Conservation (phyloP, 2,329 filamentous ascomycete species). For the Berkeleyomyces rouxiae region DNA sequence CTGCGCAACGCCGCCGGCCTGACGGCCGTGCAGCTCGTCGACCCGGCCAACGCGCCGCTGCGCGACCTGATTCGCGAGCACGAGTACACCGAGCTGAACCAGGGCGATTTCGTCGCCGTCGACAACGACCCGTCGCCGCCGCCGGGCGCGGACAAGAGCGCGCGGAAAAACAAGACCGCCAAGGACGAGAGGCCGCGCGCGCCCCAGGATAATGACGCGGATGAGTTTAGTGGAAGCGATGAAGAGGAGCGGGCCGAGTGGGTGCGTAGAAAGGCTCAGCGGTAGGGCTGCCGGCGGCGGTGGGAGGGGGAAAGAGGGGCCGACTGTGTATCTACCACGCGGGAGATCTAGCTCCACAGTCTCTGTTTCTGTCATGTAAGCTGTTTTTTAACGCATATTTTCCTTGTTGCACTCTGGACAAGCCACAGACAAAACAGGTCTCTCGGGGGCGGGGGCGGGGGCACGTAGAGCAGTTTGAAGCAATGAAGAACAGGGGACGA, state of each 20-base stretch:
- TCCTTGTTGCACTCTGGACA: no score
- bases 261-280: constrained; percentile 31
- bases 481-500: neutral
- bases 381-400: no score
- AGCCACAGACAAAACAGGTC: no score
- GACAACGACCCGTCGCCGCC: constrained; percentile 15
- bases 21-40: constrained; percentile 54
- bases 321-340: neutral
- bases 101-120: constrained; percentile 37
- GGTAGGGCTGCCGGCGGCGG: neutral
- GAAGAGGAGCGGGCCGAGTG: constrained; percentile 47
- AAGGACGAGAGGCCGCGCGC: constrained; percentile 14
- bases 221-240: constrained; percentile 47
- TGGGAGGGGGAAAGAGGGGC: neutral
- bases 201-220: constrained; percentile 26
- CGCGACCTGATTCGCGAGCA: constrained; percentile 49
- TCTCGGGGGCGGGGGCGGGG: no score
- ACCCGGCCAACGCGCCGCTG: constrained; percentile 49
- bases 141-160: constrained; percentile 14
- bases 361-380: no score
- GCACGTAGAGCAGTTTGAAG: neutral
- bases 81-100: constrained; percentile 46
- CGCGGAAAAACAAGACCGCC: constrained; percentile 13
- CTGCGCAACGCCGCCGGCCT: constrained; percentile 55
- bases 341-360: no score